Evolutionary conservation across 1,139 yeast species (phyloP).

Genomic region (Protomyces inouyei): DNA sequence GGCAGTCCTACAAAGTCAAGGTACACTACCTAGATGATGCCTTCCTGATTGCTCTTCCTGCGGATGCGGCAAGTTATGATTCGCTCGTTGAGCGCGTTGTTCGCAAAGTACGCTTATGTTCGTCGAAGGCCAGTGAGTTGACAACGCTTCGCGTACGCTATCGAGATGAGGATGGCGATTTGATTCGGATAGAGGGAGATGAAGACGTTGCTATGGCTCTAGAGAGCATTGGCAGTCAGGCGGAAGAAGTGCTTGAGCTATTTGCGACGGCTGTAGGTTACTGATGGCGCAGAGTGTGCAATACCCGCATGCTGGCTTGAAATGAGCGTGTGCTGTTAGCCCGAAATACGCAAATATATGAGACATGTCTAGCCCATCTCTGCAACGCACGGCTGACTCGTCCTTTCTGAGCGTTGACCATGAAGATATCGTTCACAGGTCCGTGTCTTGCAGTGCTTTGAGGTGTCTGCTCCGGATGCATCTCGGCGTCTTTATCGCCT

Average conservation of each 20-base stretch:
- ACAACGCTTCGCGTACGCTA: constrained; percentile 60
- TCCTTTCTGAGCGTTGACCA: no score
- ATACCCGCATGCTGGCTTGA: no score
- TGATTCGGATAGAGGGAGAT: constrained; percentile 75
- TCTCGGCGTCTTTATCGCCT: no score
- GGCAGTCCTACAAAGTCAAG: constrained; percentile 41
- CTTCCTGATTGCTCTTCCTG: constrained; percentile 48
- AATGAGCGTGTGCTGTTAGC: no score
- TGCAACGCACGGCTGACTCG: no score
- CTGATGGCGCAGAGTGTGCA: neutral
- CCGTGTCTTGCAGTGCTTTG: no score
- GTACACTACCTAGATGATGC: constrained; percentile 45
- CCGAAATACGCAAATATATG: no score
- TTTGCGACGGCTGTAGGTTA: neutral
- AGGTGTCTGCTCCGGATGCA: no score
- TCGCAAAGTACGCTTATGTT: constrained; percentile 46
- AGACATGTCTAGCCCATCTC: no score
- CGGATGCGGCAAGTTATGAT: constrained; percentile 44
- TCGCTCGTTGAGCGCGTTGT: constrained; percentile 48
- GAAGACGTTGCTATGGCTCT: constrained; percentile 57
- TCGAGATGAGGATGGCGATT: constrained; percentile 94
- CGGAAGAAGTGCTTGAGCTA: neutral
- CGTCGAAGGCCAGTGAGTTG: constrained; percentile 41
- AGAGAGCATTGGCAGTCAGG: constrained; percentile 33
- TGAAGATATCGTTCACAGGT: no score